Percentiles rank a stretch among this genome's conserved stretches.
Evolutionary conservation across 164 flowering plant species (phyloP).

Genomic region (Aristolochia californica): DNA sequence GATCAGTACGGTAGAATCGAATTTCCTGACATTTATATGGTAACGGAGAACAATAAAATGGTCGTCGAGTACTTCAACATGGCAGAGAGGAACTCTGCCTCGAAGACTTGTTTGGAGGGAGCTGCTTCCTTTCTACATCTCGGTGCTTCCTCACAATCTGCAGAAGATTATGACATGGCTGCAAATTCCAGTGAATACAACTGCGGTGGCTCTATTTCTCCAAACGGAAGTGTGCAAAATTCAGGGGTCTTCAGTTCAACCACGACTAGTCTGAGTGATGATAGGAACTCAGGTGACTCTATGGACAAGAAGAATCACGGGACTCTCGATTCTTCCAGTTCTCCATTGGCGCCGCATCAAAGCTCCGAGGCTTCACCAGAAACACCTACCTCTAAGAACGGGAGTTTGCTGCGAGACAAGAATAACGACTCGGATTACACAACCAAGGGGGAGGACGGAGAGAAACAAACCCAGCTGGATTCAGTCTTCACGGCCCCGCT

Average conservation of each 20-base stretch:
- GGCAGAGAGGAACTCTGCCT: slow-evolving; percentile 13
- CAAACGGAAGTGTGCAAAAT: slow-evolving; percentile 38
- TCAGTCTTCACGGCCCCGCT: slow-evolving; percentile 39
- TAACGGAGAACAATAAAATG: slow-evolving; percentile 64
- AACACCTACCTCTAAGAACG: slow-evolving; percentile 54
- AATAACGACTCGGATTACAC: slow-evolving; percentile 19
- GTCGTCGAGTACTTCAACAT: slow-evolving; percentile 54
- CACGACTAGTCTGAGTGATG: slow-evolving; percentile 56
- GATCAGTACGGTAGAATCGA: slow-evolving; percentile 61
- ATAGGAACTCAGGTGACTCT: slow-evolving; percentile 39
- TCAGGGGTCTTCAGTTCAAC: slow-evolving; percentile 50
- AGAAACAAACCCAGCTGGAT: slow-evolving; percentile 20
- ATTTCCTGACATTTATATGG: slow-evolving; percentile 65
- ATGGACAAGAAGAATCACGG: slow-evolving; percentile 28
- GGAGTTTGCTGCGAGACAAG: slow-evolving; percentile 6
- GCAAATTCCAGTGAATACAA: slow-evolving; percentile 33
- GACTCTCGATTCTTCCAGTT: slow-evolving; percentile 18
- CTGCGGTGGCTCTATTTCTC: slow-evolving; percentile 28
- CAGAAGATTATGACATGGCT: slow-evolving; percentile 53
- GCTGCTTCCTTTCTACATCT: slow-evolving; percentile 55
- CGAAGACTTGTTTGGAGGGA: slow-evolving; percentile 19
- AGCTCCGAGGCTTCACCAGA: slow-evolving; percentile 27
- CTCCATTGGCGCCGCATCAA: slow-evolving; percentile 20
- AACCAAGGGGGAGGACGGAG: slow-evolving; percentile 24
- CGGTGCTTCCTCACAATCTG: slow-evolving; percentile 32